A percentile compares a stretch with the other conserved stretches of the same genome.
phyloP scores from a whole-genome alignment of 208 protist species.

The Crithidia mellificae region DNA sequence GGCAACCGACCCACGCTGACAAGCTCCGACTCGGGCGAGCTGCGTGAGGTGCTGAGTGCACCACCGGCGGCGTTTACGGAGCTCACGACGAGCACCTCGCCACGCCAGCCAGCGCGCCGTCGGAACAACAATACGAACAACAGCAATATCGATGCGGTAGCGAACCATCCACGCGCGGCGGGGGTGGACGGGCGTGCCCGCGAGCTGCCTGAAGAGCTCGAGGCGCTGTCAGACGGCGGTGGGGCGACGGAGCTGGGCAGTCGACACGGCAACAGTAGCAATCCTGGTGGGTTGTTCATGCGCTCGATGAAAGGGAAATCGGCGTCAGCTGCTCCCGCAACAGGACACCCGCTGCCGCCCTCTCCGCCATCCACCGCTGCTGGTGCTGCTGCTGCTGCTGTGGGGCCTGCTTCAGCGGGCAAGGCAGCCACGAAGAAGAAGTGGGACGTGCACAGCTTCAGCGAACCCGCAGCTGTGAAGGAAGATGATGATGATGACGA shows the following conservation, averaged over 20 bases:
- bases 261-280: not conserved
- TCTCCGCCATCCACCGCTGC: not conserved
- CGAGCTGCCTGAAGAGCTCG: not conserved
- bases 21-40: not conserved
- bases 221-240: conserved; percentile 9
- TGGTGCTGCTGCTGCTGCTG: too few species aligned
- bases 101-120: not conserved
- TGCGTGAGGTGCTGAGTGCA: conserved; percentile 20
- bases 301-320: not conserved
- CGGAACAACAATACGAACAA: not conserved
- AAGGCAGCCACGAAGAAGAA: conserved; percentile 3
- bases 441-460: not conserved
- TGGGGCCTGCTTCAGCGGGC: too few species aligned
- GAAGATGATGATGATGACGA: conserved; percentile 11
- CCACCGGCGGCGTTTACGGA: not conserved
- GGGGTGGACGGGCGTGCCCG: too few species aligned
- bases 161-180: too few species aligned
- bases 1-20: not conserved
- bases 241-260: not conserved
- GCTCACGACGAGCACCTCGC: conserved; percentile 10
- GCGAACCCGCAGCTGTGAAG: not conserved
- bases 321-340: not conserved
- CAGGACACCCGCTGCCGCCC: too few species aligned
- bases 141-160: not conserved
- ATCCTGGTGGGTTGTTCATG: not conserved